Conservation (phyloP, 495 filamentous ascomycete genomes). For the Talaromyces ruber region DNA sequence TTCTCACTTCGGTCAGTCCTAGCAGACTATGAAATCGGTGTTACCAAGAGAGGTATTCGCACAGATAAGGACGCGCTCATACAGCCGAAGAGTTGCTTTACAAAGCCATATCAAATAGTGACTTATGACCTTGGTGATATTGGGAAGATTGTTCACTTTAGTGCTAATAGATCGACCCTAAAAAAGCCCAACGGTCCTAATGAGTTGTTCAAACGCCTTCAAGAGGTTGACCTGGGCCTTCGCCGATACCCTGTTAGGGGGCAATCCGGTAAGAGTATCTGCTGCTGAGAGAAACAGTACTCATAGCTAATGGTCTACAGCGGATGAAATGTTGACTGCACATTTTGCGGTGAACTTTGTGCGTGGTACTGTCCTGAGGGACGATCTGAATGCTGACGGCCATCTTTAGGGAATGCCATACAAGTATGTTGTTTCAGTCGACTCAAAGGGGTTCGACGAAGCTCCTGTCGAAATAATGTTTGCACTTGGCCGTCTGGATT, state of each 20-base stretch:
- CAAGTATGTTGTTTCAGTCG: conserved; percentile 65
- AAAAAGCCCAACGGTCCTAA: conserved; percentile 46
- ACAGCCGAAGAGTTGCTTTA: conserved; percentile 11
- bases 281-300: neutral
- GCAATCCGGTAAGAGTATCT: conserved; percentile 24
- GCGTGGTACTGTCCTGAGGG: conserved; percentile 14
- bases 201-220: conserved; percentile 54
- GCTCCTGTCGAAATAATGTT: conserved; percentile 49
- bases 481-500: conserved; percentile 53
- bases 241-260: conserved; percentile 41
- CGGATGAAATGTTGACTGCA: conserved; percentile 29
- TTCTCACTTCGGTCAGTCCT: conserved; percentile 27
- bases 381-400: neutral
- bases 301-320: neutral
- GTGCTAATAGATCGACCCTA: conserved; percentile 44
- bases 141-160: conserved; percentile 57
- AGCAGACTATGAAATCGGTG: conserved; percentile 19
- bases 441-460: conserved; percentile 52
- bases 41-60: conserved; percentile 16
- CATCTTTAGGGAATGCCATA: conserved; percentile 63
- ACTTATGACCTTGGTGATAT: conserved; percentile 27
- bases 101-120: conserved; percentile 17
- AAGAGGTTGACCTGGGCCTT: conserved; percentile 49
- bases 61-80: conserved; percentile 9
- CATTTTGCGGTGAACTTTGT: conserved; percentile 73